Percentiles rank a stretch among this genome's conserved stretches.
Conservation (phyloP, 805 yeast genomes). For the Nakazawaea laoshanensis region DNA sequence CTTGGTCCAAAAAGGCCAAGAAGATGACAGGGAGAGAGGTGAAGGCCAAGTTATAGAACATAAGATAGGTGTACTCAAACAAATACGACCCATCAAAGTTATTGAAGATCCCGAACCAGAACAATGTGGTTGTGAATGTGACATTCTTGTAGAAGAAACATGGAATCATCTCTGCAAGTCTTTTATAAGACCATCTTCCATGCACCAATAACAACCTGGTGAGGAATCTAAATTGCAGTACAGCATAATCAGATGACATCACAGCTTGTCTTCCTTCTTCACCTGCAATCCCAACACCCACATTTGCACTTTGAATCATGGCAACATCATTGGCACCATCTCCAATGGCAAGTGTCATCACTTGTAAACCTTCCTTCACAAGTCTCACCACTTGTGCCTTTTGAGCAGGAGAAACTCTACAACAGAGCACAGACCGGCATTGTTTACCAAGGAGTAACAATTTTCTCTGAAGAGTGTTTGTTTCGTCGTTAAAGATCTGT, state of each 20-base stretch:
- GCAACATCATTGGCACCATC: slow-evolving; percentile 90
- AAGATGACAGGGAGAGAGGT: slow-evolving; percentile 77
- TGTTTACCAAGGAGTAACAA: slow-evolving; percentile 69
- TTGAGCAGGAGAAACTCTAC: slow-evolving; percentile 85
- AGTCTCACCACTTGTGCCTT: slow-evolving; percentile 76
- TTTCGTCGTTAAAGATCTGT: slow-evolving; percentile 33
- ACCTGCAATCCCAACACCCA: slow-evolving; percentile 87
- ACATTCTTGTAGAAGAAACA: slow-evolving; percentile 75
- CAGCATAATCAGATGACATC: slow-evolving; percentile 81
- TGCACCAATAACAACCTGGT: slow-evolving; percentile 63
- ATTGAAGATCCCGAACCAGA: slow-evolving; percentile 73
- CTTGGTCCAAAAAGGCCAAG: slow-evolving; percentile 75
- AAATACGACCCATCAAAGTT: slow-evolving; percentile 76
- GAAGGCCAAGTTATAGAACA: slow-evolving; percentile 77
- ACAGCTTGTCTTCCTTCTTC: slow-evolving; percentile 89
- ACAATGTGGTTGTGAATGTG: slow-evolving; percentile 62
- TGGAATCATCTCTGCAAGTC: slow-evolving; percentile 80
- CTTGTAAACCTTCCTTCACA: slow-evolving; percentile 66
- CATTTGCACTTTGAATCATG: slow-evolving; percentile 83
- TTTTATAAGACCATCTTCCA: slow-evolving; percentile 82
- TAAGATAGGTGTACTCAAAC: slow-evolving; percentile 70
- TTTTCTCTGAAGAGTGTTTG: slow-evolving; percentile 38
- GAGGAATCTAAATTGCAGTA: slow-evolving; percentile 74
- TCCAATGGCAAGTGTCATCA: slow-evolving; percentile 83
- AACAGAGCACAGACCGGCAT: slow-evolving; percentile 75